Base-by-base conservation (phyloP, 495 filamentous ascomycete species). In the Baudoinia panamericana region DNA sequence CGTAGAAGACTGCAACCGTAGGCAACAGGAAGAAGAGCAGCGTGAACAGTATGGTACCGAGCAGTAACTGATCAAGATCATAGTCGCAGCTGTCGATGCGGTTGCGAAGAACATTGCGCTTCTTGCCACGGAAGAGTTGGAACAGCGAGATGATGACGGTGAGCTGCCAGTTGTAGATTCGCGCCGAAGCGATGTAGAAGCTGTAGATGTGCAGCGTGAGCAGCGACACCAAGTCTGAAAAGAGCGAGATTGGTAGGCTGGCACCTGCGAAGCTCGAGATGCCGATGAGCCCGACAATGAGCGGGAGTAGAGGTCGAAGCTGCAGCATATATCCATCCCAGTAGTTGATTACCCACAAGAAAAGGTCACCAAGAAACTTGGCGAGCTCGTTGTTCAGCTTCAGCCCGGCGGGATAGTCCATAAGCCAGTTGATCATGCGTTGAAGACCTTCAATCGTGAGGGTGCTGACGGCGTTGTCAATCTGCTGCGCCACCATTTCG, bases 81-180 rank as follows among this genome's bases (percentile, higher is more conserved):
- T 99, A 99, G 61, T 99, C 90, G 67, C 92, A 99, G 26, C 84
- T 88, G 56, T 99, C 90, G 48, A 96, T 95, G 56, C 90, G 84
- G 51, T 95, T 95, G 48, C 90, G 77, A 10, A 99, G 73, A 6
- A 99, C 84, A 45, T 99, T 99, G 44, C 90, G 78, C 56, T 99
- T 99, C 57, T 96, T 96, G 33, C 90, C 90, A 17, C 85, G 82
- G 54, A 99, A 99, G 1, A 99, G 73, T 62, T 99, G 90, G 63
- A 99, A 99, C 21, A 96, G 77, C 16, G 88, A 95, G 33, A 88
- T 78, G 35, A 99, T 80, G 41, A 96, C 95, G 19, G 78, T 93
- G 24, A 96, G 75, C 55, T 99, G 92, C 88, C 90, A 96, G 62
- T 94, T 84, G 62, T 87, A 99, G 41, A 99, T 96, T 7, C 88